Percentiles rank a stretch among this genome's conserved stretches.
Evolutionary conservation across 345 rosid species (phyloP).

Genomic region (Barbarea vulgaris): DNA sequence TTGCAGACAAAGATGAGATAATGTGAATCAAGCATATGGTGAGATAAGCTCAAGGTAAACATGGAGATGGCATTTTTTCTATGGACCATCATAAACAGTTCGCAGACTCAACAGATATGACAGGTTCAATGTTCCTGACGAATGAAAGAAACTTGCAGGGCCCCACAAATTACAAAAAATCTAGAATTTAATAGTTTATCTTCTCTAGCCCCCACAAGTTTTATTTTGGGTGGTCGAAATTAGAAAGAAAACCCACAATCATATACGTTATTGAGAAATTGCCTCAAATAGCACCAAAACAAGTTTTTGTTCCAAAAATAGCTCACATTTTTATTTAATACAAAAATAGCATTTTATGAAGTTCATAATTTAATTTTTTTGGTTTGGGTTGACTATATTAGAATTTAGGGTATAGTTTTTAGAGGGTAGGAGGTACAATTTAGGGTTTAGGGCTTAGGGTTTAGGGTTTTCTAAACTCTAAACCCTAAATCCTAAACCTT

Average conservation of each 20-base stretch:
- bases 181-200: background rate
- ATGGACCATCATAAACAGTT: slow-evolving; percentile 17
- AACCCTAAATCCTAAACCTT: too few relatives aligned
- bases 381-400: too few relatives aligned
- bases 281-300: too few relatives aligned
- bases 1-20: background rate
- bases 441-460: too few relatives aligned
- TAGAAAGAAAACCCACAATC: slow-evolving; percentile 19
- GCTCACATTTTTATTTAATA: too few relatives aligned
- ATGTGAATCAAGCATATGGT: slow-evolving; percentile 21
- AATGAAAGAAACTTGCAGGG: slow-evolving; percentile 18
- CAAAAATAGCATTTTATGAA: too few relatives aligned
- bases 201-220: slow-evolving; percentile 7
- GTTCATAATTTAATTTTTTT: too few relatives aligned
- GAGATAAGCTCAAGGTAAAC: slow-evolving; percentile 30
- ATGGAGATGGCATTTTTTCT: background rate
- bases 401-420: too few relatives aligned
- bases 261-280: too few relatives aligned
- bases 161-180: slow-evolving; percentile 27
- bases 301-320: too few relatives aligned
- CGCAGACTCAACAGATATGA: slow-evolving; percentile 25
- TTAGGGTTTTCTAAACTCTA: too few relatives aligned
- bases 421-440: too few relatives aligned
- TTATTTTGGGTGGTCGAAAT: slow-evolving; percentile 23
- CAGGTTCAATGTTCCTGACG: slow-evolving; percentile 39